A percentile compares a stretch with the other conserved stretches of the same genome.
Conservation (phyloP, 352 stramenopile genomes). For the Globisporangium barbulae region DNA sequence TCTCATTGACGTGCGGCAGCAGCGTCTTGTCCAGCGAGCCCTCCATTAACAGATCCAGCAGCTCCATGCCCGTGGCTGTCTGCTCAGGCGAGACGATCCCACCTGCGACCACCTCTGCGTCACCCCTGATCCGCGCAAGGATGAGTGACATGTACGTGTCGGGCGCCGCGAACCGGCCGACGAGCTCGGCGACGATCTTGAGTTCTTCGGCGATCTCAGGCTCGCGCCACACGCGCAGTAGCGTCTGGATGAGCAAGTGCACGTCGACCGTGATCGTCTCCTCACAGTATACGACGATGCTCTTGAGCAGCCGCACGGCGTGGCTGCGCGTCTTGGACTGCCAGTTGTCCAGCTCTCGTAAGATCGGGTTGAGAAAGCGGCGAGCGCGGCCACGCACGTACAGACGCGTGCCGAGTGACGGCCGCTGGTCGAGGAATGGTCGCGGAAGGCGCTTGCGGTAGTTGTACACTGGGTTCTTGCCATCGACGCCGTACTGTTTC, state of each 20-base stretch:
- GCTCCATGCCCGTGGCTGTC: slow-evolving; percentile 33
- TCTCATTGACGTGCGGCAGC: slow-evolving; percentile 51
- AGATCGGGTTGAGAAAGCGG: slow-evolving; percentile 86
- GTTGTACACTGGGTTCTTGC: slow-evolving; percentile 83
- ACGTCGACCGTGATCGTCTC: slow-evolving; percentile 92
- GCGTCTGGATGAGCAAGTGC: slow-evolving; percentile 65
- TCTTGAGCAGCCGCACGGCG: slow-evolving; percentile 86
- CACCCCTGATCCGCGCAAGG: slow-evolving; percentile 52
- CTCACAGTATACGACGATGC: slow-evolving; percentile 92
- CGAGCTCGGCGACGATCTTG: slow-evolving; percentile 46
- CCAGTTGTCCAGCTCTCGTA: slow-evolving; percentile 93
- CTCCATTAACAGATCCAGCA: slow-evolving; percentile 47
- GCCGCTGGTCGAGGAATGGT: slow-evolving; percentile 72
- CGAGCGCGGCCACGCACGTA: slow-evolving; percentile 89
- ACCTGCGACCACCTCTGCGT: slow-evolving; percentile 31
- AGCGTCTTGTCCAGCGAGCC: slow-evolving; percentile 59
- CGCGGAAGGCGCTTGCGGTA: slow-evolving; percentile 72
- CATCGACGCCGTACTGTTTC: slow-evolving; percentile 94
- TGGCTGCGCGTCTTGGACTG: slow-evolving; percentile 74
- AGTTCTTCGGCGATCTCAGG: slow-evolving; percentile 23
- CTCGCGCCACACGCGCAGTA: slow-evolving; percentile 56
- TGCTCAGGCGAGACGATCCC: slow-evolving; percentile 22
- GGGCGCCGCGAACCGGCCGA: slow-evolving; percentile 56
- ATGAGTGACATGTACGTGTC: slow-evolving; percentile 69
- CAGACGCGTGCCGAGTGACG: slow-evolving; percentile 87